Percentiles rank a stretch among this genome's conserved stretches.
phyloP scores from a whole-genome alignment of 257 asterid species.

The Lycium ferocissimum region DNA sequence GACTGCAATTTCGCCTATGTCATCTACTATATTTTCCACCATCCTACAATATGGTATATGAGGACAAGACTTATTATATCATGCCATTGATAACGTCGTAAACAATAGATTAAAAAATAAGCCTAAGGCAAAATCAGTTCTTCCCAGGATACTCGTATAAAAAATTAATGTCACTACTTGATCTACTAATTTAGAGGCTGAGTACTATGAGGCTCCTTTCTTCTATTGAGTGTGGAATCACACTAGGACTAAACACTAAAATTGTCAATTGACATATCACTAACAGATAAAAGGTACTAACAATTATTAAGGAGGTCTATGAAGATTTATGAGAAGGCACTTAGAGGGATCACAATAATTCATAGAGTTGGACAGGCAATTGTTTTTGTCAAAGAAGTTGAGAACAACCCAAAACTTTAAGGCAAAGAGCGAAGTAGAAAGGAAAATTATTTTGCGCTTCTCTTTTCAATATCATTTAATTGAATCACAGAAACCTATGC shows the following conservation, averaged over 20 bases:
- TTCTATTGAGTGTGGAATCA: background rate
- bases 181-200: slow-evolving; percentile 8
- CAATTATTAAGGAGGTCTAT: background rate
- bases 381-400: background rate
- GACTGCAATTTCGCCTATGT: background rate
- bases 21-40: background rate
- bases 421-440: background rate
- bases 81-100: background rate
- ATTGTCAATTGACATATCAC: background rate
- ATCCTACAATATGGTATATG: background rate
- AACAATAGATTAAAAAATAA: background rate
- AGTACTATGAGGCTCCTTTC: background rate
- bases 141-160: background rate
- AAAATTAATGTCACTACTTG: background rate
- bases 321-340: background rate
- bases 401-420: background rate
- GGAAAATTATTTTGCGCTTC: background rate
- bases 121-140: background rate
- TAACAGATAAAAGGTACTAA: background rate
- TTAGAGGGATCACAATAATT: background rate
- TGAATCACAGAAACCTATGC: background rate
- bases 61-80: background rate
- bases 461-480: background rate
- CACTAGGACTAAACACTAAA: background rate
- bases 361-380: background rate